phyloP scores from a whole-genome alignment of 73 alveolate species.

The Blepharisma stoltei region DNA sequence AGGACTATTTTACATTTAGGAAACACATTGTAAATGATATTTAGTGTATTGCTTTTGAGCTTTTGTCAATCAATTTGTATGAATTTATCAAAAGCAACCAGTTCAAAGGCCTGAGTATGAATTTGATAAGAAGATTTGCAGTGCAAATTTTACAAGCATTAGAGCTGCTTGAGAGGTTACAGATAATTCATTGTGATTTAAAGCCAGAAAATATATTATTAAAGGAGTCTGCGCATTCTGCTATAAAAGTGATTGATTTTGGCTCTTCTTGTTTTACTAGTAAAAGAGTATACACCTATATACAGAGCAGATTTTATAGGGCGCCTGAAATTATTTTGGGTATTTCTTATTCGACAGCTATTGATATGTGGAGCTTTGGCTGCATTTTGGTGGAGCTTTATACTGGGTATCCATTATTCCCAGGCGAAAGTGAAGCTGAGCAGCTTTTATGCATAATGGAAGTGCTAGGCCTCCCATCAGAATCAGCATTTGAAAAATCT shows the following conservation, averaged over 20 bases:
- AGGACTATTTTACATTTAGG: slow-evolving; percentile 10
- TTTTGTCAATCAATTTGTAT: slow-evolving; percentile 67
- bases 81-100: slow-evolving; percentile 71
- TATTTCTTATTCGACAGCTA: slow-evolving; percentile 82
- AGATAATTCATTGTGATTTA: slow-evolving; percentile 86
- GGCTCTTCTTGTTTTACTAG: slow-evolving; percentile 78
- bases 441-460: slow-evolving; percentile 82
- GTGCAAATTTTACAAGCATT: slow-evolving; percentile 66
- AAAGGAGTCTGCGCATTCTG: slow-evolving; percentile 60
- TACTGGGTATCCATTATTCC: slow-evolving; percentile 89
- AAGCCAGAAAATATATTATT: slow-evolving; percentile 85
- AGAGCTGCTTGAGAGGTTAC: slow-evolving; percentile 44
- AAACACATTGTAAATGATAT: slow-evolving; percentile 9
- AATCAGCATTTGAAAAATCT: slow-evolving; percentile 22
- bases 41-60: slow-evolving; percentile 70
- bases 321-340: slow-evolving; percentile 98
- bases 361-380: slow-evolving; percentile 97
- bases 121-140: slow-evolving; percentile 68
- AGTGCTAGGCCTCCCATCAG: slow-evolving; percentile 71
- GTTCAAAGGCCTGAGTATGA: slow-evolving; percentile 68
- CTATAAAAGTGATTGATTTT: slow-evolving; percentile 76
- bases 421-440: slow-evolving; percentile 90
- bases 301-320: slow-evolving; percentile 88
- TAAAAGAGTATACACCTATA: slow-evolving; percentile 73
- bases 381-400: slow-evolving; percentile 91